Percentiles rank a stretch among this genome's conserved stretches.
Conservation (phyloP, 2,329 filamentous ascomycete genomes). For the Talaromyces marneffei region DNA sequence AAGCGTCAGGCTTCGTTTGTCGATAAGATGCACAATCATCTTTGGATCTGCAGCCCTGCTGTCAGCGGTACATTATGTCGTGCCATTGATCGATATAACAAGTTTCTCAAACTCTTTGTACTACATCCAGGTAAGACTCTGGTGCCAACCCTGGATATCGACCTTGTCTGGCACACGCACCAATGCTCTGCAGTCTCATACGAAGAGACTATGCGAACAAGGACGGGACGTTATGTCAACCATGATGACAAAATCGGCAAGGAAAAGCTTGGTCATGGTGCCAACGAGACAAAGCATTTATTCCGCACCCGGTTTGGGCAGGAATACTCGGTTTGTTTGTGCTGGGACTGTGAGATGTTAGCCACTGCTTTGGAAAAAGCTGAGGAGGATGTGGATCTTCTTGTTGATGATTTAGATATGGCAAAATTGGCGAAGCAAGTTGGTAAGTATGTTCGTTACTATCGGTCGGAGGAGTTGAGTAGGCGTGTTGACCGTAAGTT, state of each 20-base stretch:
- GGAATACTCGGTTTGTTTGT: conserved; percentile 31
- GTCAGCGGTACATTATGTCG: conserved; percentile 31
- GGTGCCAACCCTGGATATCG: conserved; percentile 41
- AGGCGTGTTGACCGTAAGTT: background rate
- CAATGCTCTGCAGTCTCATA: conserved; percentile 33
- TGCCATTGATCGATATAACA: conserved; percentile 34
- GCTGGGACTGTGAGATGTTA: conserved; percentile 11
- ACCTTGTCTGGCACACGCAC: conserved; percentile 44
- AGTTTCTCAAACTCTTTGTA: conserved; percentile 34
- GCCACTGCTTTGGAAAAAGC: conserved; percentile 1
- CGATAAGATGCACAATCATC: conserved; percentile 37
- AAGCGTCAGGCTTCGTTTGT: conserved; percentile 36
- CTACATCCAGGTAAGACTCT: conserved; percentile 24
- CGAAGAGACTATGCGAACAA: conserved; percentile 10
- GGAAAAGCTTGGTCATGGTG: conserved; percentile 22
- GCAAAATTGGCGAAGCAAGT: background rate
- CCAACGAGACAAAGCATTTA: conserved; percentile 25
- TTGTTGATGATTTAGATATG: background rate
- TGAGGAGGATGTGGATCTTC: background rate
- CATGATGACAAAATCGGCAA: conserved; percentile 37
- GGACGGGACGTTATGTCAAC: conserved; percentile 28
- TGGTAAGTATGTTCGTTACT: background rate
- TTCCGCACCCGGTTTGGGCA: conserved; percentile 30
- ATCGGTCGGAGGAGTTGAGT: background rate
- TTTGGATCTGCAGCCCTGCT: conserved; percentile 38